Conservation (phyloP, 176 grass and related monocot genomes). For the Dendrocalamus sinicus region DNA sequence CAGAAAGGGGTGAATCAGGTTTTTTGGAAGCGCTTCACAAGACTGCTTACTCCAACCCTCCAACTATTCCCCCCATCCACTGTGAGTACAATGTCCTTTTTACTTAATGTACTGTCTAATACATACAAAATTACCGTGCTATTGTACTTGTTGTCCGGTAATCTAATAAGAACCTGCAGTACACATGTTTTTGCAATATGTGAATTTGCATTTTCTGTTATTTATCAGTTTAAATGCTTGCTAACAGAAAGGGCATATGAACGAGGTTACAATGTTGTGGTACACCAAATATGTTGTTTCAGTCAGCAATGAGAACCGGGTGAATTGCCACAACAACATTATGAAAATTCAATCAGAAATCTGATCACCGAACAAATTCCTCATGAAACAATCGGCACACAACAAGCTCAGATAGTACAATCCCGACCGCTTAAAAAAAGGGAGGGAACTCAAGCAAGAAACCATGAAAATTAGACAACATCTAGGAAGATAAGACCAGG, state of each 20-base stretch:
- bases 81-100: no score
- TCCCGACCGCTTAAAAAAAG: not conserved
- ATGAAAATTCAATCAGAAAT: not conserved
- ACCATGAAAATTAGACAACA: not conserved
- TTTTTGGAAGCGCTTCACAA: no score
- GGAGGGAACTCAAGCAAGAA: not conserved
- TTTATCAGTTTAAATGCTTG: no score
- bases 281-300: not conserved
- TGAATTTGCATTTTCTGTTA: no score
- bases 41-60: no score
- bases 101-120: no score
- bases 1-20: no score
- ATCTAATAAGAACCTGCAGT: no score
- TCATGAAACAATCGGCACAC: not conserved
- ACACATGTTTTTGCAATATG: no score
- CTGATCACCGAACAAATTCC: not conserved
- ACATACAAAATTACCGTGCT: no score
- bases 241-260: not conserved
- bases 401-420: slow-evolving; percentile 1
- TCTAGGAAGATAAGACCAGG: not conserved
- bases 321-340: not conserved
- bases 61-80: no score
- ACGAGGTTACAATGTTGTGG: not conserved
- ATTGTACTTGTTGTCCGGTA: no score
- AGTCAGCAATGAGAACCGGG: not conserved